Evolutionary conservation across 768 basidiomycete genomes (phyloP).

Genomic region (Strobilomyces dryophilus): DNA sequence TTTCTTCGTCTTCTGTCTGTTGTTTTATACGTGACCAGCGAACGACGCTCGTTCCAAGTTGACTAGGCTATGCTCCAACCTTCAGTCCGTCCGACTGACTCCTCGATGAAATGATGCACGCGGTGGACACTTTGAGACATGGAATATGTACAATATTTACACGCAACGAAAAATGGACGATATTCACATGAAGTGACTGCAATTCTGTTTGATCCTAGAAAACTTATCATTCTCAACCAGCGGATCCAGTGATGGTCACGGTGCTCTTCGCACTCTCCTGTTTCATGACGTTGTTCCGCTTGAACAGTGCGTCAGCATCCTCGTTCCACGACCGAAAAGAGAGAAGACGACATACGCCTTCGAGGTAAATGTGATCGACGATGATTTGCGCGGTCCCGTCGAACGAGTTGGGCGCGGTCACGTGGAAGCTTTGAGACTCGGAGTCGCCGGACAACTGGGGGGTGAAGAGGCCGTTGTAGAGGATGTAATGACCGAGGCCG

Average conservation of each 20-base stretch:
- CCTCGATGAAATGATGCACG: background rate
- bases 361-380: background rate
- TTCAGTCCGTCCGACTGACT: too few relatives aligned
- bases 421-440: background rate
- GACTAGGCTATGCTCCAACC: background rate
- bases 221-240: background rate
- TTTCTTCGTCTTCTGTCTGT: background rate
- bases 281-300: background rate
- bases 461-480: background rate
- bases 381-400: background rate
- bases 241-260: background rate
- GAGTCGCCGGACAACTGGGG: background rate
- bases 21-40: background rate
- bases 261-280: background rate
- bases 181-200: background rate
- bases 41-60: background rate
- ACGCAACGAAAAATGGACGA: too few relatives aligned
- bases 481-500: background rate
- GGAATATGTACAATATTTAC: background rate
- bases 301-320: background rate
- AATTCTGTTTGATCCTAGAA: background rate
- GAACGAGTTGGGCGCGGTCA: background rate
- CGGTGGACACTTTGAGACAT: background rate
- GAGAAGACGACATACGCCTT: constrained; percentile 4
- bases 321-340: background rate